These are phyloP conservation scores for Galerina sulciceps DNA, from an alignment of 768 basidiomycete genomes.

Conservation along the genomic window DNA sequence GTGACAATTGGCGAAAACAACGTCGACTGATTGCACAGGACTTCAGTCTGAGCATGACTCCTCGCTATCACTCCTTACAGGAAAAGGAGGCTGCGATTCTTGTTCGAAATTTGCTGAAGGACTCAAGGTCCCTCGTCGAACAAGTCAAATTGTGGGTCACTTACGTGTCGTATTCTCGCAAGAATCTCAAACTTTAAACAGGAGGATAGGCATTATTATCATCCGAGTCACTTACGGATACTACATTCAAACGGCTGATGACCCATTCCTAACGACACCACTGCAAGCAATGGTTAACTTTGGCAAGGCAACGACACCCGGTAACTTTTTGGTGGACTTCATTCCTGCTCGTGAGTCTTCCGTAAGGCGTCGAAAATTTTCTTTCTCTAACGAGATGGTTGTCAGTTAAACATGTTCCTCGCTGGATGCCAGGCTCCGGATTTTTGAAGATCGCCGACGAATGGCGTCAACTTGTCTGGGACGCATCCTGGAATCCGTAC, in stretches of 20 bases:
- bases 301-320: conserved; percentile 45
- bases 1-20: conserved; percentile 41
- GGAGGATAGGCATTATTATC: conserved; percentile 56
- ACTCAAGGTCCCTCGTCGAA: conserved; percentile 28
- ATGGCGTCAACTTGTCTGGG: conserved; percentile 36
- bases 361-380: not conserved
- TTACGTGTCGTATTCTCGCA: not conserved
- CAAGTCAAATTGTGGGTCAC: conserved; percentile 31
- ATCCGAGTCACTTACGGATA: conserved; percentile 62
- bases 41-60: conserved; percentile 18
- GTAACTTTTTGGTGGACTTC: conserved; percentile 40
- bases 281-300: conserved; percentile 55
- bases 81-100: conserved; percentile 23
- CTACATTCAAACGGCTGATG: conserved; percentile 49
- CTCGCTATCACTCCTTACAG: conserved; percentile 20
- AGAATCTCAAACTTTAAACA: conserved; percentile 15
- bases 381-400: not conserved
- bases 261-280: conserved; percentile 52
- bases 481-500: conserved; percentile 40
- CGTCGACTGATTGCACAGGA: conserved; percentile 31
- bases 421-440: conserved; percentile 60
- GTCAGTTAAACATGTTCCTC: conserved; percentile 52
- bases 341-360: conserved; percentile 32
- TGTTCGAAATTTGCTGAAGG: conserved; percentile 23
- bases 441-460: conserved; percentile 50